Evolutionary conservation across 2,329 filamentous ascomycete genomes (phyloP).

Genomic region (Colletotrichum destructivum): DNA sequence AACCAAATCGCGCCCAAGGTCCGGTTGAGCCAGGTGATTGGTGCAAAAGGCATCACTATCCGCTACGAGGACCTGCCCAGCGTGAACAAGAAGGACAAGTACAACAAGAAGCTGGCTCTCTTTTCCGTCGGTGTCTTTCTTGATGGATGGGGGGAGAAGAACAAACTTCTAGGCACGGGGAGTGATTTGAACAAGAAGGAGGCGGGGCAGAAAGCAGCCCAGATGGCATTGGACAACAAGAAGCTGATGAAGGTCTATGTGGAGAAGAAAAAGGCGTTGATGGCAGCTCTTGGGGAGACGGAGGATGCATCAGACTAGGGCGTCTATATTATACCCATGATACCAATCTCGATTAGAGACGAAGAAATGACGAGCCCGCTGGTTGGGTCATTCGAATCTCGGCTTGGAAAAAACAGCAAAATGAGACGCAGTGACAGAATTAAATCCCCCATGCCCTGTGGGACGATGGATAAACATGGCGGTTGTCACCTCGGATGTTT

Average conservation of each 20-base stretch:
- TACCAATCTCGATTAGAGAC: slow-evolving; percentile 3
- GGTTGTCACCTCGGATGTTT: slow-evolving; percentile 1
- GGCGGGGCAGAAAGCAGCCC: slow-evolving; percentile 77
- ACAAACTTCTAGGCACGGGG: slow-evolving; percentile 74
- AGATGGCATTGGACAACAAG: slow-evolving; percentile 75
- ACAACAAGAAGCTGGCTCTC: slow-evolving; percentile 68
- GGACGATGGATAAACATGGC: neutral
- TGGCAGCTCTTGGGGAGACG: slow-evolving; percentile 44
- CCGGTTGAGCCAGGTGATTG: slow-evolving; percentile 65
- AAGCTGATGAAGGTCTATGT: slow-evolving; percentile 70
- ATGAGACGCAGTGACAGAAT: neutral
- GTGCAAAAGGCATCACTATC: slow-evolving; percentile 71
- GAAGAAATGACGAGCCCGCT: neutral
- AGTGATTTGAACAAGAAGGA: slow-evolving; percentile 78
- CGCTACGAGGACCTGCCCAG: slow-evolving; percentile 71
- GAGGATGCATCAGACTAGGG: neutral
- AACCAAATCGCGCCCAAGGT: slow-evolving; percentile 60
- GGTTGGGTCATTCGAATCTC: neutral
- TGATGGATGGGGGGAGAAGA: slow-evolving; percentile 77
- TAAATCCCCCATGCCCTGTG: neutral
- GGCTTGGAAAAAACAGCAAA: too few relatives aligned
- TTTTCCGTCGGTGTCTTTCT: slow-evolving; percentile 77
- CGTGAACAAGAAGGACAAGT: slow-evolving; percentile 63
- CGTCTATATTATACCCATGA: slow-evolving; percentile 20
- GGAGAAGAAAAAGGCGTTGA: slow-evolving; percentile 63